Evolutionary conservation across 805 yeast genomes (phyloP).

Genomic region (Candida golubevii): DNA sequence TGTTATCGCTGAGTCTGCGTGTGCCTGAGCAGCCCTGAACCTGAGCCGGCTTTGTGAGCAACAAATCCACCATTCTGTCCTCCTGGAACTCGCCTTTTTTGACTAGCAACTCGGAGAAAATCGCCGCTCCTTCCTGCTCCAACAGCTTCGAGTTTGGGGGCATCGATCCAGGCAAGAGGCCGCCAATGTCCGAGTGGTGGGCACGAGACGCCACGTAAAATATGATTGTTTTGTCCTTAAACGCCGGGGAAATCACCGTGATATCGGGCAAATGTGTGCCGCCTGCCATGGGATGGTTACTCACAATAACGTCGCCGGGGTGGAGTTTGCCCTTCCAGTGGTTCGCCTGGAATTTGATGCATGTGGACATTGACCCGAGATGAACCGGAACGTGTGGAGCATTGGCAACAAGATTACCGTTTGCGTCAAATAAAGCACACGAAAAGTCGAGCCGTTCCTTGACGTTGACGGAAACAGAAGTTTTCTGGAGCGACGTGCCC

Average conservation of each 20-base stretch:
- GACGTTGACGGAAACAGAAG: constrained; percentile 43
- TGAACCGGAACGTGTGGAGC: constrained; percentile 47
- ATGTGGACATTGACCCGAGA: constrained; percentile 46
- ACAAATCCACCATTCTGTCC: constrained; percentile 54
- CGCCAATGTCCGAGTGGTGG: constrained; percentile 96
- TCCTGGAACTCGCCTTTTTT: constrained; percentile 69
- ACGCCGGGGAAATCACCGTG: constrained; percentile 89
- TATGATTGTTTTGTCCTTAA: constrained; percentile 45
- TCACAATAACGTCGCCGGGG: constrained; percentile 41
- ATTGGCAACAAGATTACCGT: constrained; percentile 43
- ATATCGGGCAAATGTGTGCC: constrained; percentile 50
- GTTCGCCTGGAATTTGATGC: constrained; percentile 39
- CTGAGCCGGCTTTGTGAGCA: constrained; percentile 71
- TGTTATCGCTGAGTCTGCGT: constrained; percentile 74
- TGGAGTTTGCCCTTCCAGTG: constrained; percentile 37
- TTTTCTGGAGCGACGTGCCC: constrained; percentile 43
- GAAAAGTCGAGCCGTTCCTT: constrained; percentile 44
- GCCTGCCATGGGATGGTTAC: constrained; percentile 42
- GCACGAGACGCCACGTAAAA: constrained; percentile 94
- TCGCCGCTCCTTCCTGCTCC: constrained; percentile 89
- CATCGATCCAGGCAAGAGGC: constrained; percentile 88
- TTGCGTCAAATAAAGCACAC: constrained; percentile 40
- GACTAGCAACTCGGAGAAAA: constrained; percentile 72
- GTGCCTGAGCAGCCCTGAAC: constrained; percentile 89
- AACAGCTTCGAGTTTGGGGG: constrained; percentile 85